Conservation (phyloP, 768 basidiomycete genomes). For the Vishniacozyma victoriae region DNA sequence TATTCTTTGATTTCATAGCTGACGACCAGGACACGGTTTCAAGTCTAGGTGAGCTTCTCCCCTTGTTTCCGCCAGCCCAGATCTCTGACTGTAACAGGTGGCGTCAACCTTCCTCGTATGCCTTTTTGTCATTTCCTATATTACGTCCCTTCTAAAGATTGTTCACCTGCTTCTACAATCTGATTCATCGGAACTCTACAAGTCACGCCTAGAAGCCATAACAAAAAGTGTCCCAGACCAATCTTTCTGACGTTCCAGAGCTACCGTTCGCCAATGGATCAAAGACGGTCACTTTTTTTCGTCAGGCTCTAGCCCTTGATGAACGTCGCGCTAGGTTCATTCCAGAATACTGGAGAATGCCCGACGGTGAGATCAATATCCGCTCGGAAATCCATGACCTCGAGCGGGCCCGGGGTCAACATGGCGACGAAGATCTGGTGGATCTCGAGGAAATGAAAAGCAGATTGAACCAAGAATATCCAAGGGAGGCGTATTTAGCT, state of each 20-base stretch:
- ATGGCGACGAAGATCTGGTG: not conserved
- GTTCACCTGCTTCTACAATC: no score
- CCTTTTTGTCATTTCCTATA: no score
- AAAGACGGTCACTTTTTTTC: conserved; percentile 26
- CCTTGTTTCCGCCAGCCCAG: no score
- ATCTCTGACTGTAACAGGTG: no score
- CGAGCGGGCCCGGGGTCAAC: not conserved
- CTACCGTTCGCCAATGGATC: conserved; percentile 23
- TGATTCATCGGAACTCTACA: no score
- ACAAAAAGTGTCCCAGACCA: not conserved
- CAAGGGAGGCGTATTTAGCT: no score
- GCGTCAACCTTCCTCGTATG: no score
- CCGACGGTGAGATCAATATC: conserved; percentile 1
- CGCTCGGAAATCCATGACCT: no score
- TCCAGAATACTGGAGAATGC: conserved; percentile 22
- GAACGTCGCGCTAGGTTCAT: conserved; percentile 37
- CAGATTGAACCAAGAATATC: no score
- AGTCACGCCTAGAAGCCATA: not conserved
- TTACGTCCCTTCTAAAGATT: no score
- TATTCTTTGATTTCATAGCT: not conserved
- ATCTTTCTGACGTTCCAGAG: not conserved
- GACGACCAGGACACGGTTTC: conserved; percentile 27
- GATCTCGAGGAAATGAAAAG: not conserved
- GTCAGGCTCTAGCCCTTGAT: conserved; percentile 39
- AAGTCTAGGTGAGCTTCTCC: conserved; percentile 10